A percentile compares a stretch with the other conserved stretches of the same genome.
Evolutionary conservation across 192 early-diverging fungal genomes (phyloP).

Genomic region (Coemansia sp.): DNA sequence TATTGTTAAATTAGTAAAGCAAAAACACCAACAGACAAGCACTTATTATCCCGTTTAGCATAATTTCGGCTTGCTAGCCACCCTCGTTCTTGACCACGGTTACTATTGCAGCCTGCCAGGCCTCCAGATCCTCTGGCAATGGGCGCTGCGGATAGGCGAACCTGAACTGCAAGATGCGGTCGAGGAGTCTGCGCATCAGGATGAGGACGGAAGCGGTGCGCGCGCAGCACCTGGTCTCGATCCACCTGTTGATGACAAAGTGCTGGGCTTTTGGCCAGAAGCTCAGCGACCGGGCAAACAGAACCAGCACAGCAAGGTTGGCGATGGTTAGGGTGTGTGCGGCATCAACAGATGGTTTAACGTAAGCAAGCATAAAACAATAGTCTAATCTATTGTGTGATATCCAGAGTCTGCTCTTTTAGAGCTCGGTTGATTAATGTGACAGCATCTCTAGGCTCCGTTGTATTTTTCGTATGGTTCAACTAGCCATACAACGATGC

Average conservation of each 20-base stretch:
- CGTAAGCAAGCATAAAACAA: too few relatives aligned
- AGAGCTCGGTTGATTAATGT: too few relatives aligned
- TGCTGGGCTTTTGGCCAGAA: conserved; percentile 29
- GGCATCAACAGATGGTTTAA: conserved; percentile 30
- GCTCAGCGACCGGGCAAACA: conserved; percentile 19
- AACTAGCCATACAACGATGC: too few relatives aligned
- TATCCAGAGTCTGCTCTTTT: too few relatives aligned
- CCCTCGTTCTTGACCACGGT: background rate
- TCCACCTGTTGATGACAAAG: conserved; percentile 27
- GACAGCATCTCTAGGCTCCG: too few relatives aligned
- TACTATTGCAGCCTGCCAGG: conserved; percentile 21
- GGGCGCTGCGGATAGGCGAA: conserved; percentile 8
- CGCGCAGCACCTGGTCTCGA: conserved; percentile 20
- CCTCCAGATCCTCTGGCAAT: conserved; percentile 13
- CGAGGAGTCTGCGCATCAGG: conserved; percentile 9
- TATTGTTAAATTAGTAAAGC: too few relatives aligned
- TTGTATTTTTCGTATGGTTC: too few relatives aligned
- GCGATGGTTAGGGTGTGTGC: conserved; percentile 20
- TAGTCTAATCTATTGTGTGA: too few relatives aligned
- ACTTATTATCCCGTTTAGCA: too few relatives aligned
- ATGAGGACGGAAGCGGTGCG: conserved; percentile 17
- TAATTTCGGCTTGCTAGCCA: background rate
- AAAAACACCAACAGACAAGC: background rate
- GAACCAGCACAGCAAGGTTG: background rate
- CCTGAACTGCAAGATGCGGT: conserved; percentile 17